Base-by-base conservation (phyloP, 345 rosid genomes). In the Carallia brachiata region DNA sequence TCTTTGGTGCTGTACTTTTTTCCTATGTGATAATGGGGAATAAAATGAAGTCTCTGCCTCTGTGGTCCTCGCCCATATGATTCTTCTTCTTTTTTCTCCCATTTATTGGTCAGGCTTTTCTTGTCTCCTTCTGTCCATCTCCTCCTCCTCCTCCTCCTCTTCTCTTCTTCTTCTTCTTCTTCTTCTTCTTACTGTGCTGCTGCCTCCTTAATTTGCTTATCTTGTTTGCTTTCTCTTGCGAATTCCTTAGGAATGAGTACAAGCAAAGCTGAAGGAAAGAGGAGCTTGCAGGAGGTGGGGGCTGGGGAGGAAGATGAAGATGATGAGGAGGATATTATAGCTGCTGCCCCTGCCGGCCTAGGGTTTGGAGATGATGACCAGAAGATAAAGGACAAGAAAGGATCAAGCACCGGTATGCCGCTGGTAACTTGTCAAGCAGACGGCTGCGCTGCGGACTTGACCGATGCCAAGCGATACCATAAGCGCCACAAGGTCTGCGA, bases 401-500 rank as follows among this genome's bases (percentile, higher is more conserved):
- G 65, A 36, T 69, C 81, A 1, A 52, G 63, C 50, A 48, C 52
- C 18, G 71, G 52, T 0, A 52, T 80, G 8, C 57, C 63, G 18
- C 44, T 63, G 59, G 71, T 69, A 19, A 54, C 17, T 71, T 94
- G 98, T 73, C 98, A 91, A 67, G 96, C 85, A 5, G 88, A 91
- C 31, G 75, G 76, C 68, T 94, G 98, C 77, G 67, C 74, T 0
- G 69, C 67, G 7, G 88, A 91, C 67, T 83, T 94, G 96, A 69
- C 78, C 36, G 79, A 59, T 37, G 97, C 97, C 40, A 87, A 84
- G 86, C 66, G 76, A 52, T 95, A 95, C 78, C 96, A 95, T 61
- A 80, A 76, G 71, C 86, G 99, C 37, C 99, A 95, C 76, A 95
- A 84, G 78, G 97, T 95, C 30, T 95, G 99, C 36, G 93, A 95